Conservation (phyloP, 1,284 basidiomycete species). For the Puccinia polysora region DNA sequence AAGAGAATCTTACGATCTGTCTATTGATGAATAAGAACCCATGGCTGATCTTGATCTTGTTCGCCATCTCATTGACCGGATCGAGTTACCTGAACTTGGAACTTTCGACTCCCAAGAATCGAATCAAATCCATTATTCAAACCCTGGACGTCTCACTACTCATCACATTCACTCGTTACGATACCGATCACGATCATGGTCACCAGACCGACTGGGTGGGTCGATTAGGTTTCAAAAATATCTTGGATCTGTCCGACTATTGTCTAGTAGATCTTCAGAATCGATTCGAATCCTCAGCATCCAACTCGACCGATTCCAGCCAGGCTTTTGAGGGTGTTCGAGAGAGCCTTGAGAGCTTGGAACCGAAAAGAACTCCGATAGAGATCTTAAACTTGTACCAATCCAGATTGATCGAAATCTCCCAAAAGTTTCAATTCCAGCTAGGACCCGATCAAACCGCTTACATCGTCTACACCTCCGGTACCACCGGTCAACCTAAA, state of each 20-base stretch:
- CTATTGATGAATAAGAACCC: slow-evolving; percentile 47
- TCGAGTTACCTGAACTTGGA: slow-evolving; percentile 48
- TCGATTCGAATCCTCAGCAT: neutral
- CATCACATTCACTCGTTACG: slow-evolving; percentile 41
- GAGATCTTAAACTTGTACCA: slow-evolving; percentile 8
- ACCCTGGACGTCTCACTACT: slow-evolving; percentile 43
- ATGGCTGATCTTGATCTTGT: slow-evolving; percentile 45
- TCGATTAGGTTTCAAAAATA: slow-evolving; percentile 30
- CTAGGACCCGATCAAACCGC: slow-evolving; percentile 31
- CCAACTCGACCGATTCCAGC: neutral
- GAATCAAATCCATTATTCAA: slow-evolving; percentile 45
- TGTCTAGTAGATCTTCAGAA: neutral
- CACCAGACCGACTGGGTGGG: slow-evolving; percentile 24
- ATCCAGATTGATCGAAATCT: neutral
- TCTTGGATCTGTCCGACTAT: slow-evolving; percentile 33
- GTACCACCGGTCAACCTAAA: slow-evolving; percentile 48
- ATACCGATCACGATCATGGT: no score
- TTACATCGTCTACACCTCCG: slow-evolving; percentile 49
- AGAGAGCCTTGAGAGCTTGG: no score
- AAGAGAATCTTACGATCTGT: neutral
- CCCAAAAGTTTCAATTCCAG: neutral
- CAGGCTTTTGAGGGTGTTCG: neutral
- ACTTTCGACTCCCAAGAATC: slow-evolving; percentile 44
- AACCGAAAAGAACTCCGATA: neutral
- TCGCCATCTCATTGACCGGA: slow-evolving; percentile 46